A percentile compares a stretch with the other conserved stretches of the same genome.
phyloP scores from a whole-genome alignment of 306 rosid species.

The Astragalus glycyphyllos region DNA sequence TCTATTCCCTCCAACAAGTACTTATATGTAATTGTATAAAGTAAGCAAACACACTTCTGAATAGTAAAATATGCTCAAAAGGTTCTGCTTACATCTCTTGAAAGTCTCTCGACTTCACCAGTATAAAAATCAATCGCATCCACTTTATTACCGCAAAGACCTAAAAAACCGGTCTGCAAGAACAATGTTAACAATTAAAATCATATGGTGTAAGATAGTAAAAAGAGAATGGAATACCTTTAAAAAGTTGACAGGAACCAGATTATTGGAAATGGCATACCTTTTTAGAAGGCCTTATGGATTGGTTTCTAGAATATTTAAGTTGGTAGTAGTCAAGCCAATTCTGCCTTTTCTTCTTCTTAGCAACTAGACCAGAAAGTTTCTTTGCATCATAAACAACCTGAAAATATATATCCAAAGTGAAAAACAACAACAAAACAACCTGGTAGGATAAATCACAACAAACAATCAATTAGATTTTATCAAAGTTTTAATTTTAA shows the following conservation, averaged over 20 bases:
- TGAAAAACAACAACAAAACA: slow-evolving; percentile 1
- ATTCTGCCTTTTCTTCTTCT: slow-evolving; percentile 79
- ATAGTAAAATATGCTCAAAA: slow-evolving; percentile 29
- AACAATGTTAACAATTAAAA: slow-evolving; percentile 36
- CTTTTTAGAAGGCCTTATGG: slow-evolving; percentile 70
- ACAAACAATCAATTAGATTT: slow-evolving; percentile 4
- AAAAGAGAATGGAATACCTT: slow-evolving; percentile 1
- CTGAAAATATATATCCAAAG: slow-evolving; percentile 53
- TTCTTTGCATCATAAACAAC: slow-evolving; percentile 83
- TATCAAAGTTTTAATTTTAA: neutral
- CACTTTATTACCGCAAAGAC: slow-evolving; percentile 73
- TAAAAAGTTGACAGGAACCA: slow-evolving; percentile 27
- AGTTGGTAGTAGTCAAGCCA: slow-evolving; percentile 94
- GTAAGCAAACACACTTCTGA: slow-evolving; percentile 12
- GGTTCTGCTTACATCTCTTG: slow-evolving; percentile 66
- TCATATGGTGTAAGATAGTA: slow-evolving; percentile 24
- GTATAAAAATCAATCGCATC: slow-evolving; percentile 80
- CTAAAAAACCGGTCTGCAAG: slow-evolving; percentile 92
- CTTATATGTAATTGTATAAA: slow-evolving; percentile 18
- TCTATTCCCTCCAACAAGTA: slow-evolving; percentile 14
- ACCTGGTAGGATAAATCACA: slow-evolving; percentile 21
- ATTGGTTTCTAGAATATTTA: slow-evolving; percentile 73
- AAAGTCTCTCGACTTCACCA: slow-evolving; percentile 58
- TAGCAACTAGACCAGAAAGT: slow-evolving; percentile 72
- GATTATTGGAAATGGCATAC: slow-evolving; percentile 51